Evolutionary conservation across 495 filamentous ascomycete species (phyloP).

Genomic region (Penicillium manginii): DNA sequence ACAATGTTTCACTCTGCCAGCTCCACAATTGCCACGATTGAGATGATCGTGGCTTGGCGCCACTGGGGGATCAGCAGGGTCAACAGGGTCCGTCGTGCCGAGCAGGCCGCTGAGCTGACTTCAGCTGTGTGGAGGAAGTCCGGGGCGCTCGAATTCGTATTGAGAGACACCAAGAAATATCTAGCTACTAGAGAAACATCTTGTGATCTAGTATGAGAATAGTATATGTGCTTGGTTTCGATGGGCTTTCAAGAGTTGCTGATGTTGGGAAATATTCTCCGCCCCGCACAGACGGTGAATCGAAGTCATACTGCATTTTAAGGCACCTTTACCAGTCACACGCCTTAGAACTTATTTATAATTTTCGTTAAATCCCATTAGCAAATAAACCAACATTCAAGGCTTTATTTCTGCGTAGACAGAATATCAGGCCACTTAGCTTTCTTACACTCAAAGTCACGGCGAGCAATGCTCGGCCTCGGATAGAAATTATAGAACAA

Average conservation of each 20-base stretch:
- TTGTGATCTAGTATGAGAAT: not conserved
- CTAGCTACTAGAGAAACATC: not conserved
- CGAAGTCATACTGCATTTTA: too few relatives aligned
- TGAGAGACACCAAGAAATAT: not conserved
- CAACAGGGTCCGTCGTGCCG: conserved; percentile 2
- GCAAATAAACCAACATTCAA: too few relatives aligned
- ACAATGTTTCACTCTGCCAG: conserved; percentile 1
- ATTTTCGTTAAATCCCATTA: too few relatives aligned
- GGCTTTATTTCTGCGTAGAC: too few relatives aligned
- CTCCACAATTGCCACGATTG: conserved; percentile 2
- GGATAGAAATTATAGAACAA: too few relatives aligned
- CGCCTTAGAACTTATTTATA: too few relatives aligned
- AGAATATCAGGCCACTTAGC: too few relatives aligned
- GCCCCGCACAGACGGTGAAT: not conserved
- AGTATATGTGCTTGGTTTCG: not conserved
- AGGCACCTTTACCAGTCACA: too few relatives aligned
- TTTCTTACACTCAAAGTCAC: too few relatives aligned
- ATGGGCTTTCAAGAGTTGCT: too few relatives aligned
- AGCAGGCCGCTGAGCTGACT: not conserved
- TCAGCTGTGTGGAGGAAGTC: not conserved
- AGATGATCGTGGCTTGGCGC: conserved; percentile 5
- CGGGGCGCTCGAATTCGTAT: not conserved
- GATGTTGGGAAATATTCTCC: not conserved
- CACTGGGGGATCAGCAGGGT: conserved; percentile 3
- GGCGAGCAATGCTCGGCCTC: too few relatives aligned